These are phyloP conservation scores for Yamadazyma epiphylla DNA, from an alignment of 1,139 yeast genomes.

Conservation along the genomic window DNA sequence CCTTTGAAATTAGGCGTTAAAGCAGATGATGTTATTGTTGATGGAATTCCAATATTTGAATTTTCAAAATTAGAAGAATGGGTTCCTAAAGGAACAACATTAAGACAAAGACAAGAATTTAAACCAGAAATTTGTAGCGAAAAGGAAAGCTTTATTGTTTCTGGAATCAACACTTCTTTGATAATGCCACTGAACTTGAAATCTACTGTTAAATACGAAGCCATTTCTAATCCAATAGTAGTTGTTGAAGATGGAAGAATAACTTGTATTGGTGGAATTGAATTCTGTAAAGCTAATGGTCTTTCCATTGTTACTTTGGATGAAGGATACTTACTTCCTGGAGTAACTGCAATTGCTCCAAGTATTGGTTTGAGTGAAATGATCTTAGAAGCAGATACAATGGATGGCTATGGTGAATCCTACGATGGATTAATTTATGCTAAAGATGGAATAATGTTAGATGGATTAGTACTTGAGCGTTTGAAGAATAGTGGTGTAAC, in stretches of 20 bases:
- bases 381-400: slow-evolving; percentile 1
- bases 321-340: slow-evolving; percentile 5
- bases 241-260: slow-evolving; percentile 1
- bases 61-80: background rate
- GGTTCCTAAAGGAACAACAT: background rate
- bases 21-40: slow-evolving; percentile 4
- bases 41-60: slow-evolving; percentile 4
- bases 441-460: slow-evolving; percentile 5
- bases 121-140: background rate
- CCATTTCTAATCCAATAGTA: background rate
- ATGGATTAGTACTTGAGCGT: slow-evolving; percentile 2
- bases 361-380: slow-evolving; percentile 4
- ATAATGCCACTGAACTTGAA: too few species aligned
- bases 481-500: slow-evolving; percentile 2
- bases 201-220: background rate
- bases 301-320: slow-evolving; percentile 1
- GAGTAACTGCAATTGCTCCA: slow-evolving; percentile 3
- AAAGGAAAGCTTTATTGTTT: slow-evolving; percentile 1
- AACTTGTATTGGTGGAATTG: background rate
- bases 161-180: slow-evolving; percentile 1
- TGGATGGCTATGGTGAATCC: slow-evolving; percentile 2
- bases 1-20: slow-evolving; percentile 4
- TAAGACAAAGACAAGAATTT: slow-evolving; percentile 1
- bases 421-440: slow-evolving; percentile 2
- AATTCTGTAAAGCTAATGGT: background rate